phyloP scores from a whole-genome alignment of 2,329 filamentous ascomycete species.

The Calonectria pseudoturangicola region DNA sequence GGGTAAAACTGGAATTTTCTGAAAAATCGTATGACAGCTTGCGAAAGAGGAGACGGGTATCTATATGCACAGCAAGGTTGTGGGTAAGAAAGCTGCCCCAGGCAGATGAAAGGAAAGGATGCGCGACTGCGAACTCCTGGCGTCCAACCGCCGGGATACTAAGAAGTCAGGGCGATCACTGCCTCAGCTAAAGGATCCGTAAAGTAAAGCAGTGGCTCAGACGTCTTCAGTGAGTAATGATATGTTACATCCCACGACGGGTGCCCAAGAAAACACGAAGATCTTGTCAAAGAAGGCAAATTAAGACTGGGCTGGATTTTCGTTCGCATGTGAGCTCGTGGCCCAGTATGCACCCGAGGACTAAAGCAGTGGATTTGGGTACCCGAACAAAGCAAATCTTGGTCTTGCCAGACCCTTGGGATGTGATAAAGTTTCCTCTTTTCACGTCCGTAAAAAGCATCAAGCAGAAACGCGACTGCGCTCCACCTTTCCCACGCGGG shows the following conservation, averaged over 20 bases:
- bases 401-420: neutral
- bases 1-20: neutral
- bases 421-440: constrained; percentile 19
- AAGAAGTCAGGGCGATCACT: constrained; percentile 2
- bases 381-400: constrained; percentile 17
- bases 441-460: constrained; percentile 15
- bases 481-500: constrained; percentile 18
- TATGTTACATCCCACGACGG: constrained; percentile 2
- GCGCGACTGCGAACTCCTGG: neutral
- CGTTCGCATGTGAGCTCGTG: constrained; percentile 8
- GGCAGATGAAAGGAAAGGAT: constrained; percentile 4
- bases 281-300: constrained; percentile 14
- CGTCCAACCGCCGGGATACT: neutral
- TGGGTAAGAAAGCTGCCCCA: neutral
- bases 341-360: neutral
- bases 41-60: neutral
- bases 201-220: constrained; percentile 16
- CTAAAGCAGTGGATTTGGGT: neutral
- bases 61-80: constrained; percentile 8
- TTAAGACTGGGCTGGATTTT: neutral
- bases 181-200: constrained; percentile 7
- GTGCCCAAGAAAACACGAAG: neutral
- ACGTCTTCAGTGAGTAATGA: constrained; percentile 15
- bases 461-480: constrained; percentile 10
- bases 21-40: constrained; percentile 8